These are phyloP conservation scores for Pythium plurisporium DNA, from an alignment of 352 stramenopile genomes.

Conservation along the genomic window DNA sequence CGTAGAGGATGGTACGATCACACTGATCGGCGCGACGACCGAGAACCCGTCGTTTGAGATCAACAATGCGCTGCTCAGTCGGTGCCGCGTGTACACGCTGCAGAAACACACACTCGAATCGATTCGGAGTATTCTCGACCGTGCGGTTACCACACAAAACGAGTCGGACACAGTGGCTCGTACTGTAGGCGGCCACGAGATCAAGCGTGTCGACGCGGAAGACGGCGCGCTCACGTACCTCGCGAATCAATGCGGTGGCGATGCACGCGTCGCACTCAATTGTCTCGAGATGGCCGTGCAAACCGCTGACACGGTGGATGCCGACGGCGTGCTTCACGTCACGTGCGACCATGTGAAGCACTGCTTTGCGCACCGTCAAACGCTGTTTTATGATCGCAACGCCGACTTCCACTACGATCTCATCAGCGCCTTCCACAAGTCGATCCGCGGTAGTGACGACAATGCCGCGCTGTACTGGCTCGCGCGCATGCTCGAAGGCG, in stretches of 20 bases:
- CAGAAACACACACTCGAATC: constrained; percentile 64
- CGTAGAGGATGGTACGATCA: constrained; percentile 82
- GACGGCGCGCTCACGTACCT: constrained; percentile 61
- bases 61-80: constrained; percentile 79
- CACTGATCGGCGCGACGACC: constrained; percentile 85
- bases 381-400: constrained; percentile 80
- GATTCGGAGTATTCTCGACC: constrained; percentile 57
- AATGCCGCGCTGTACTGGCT: constrained; percentile 85
- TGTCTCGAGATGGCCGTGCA: constrained; percentile 76
- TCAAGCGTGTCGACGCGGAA: constrained; percentile 36
- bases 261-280: constrained; percentile 78
- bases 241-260: constrained; percentile 66
- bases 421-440: constrained; percentile 86
- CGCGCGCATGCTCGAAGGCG: constrained; percentile 79
- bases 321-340: constrained; percentile 28
- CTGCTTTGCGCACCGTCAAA: constrained; percentile 68
- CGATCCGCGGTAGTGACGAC: constrained; percentile 74
- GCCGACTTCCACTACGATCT: constrained; percentile 85
- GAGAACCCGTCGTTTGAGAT: constrained; percentile 89
- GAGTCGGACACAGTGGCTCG: constrained; percentile 18
- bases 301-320: constrained; percentile 30
- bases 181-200: background rate
- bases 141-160: constrained; percentile 33
- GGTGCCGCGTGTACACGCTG: constrained; percentile 74
- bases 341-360: constrained; percentile 62